phyloP scores from a whole-genome alignment of 129 eudicot genomes.

The Smallanthus sonchifolius region DNA sequence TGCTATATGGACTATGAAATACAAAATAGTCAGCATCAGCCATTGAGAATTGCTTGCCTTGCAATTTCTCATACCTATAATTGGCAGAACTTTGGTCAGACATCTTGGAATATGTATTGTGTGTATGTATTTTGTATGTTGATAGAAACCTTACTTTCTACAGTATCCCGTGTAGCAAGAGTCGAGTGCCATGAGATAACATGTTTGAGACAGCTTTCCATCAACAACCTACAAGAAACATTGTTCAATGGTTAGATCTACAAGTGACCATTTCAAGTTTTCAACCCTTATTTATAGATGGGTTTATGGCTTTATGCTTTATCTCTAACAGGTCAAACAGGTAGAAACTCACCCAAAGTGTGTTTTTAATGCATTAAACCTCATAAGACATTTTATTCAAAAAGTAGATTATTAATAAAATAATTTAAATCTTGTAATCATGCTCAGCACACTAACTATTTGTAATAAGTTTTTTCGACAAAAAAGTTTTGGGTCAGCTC shows the following conservation, averaged over 20 bases:
- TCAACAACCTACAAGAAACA: constrained; percentile 72
- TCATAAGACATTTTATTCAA: background rate
- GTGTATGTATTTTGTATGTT: background rate
- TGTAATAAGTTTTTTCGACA: background rate
- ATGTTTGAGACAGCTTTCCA: constrained; percentile 96
- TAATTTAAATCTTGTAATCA: background rate
- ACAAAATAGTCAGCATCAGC: constrained; percentile 80
- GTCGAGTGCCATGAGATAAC: constrained; percentile 96
- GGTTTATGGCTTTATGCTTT: background rate
- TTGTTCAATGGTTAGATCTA: constrained; percentile 5
- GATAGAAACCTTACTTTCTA: constrained; percentile 51
- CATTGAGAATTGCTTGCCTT: constrained; percentile 76
- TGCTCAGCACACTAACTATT: background rate
- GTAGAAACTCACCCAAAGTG: background rate
- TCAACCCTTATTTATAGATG: background rate
- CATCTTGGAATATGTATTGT: background rate
- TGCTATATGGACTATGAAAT: constrained; percentile 96
- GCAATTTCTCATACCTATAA: constrained; percentile 71
- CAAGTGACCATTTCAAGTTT: background rate
- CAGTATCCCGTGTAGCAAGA: constrained; percentile 82
- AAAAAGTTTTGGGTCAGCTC: background rate
- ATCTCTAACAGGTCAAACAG: background rate
- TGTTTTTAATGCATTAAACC: background rate
- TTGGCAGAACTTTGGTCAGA: constrained; percentile 20
- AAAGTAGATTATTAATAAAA: background rate